phyloP scores from a whole-genome alignment of 2,329 filamentous ascomycete species.

The Cladophialophora chaetospira region DNA sequence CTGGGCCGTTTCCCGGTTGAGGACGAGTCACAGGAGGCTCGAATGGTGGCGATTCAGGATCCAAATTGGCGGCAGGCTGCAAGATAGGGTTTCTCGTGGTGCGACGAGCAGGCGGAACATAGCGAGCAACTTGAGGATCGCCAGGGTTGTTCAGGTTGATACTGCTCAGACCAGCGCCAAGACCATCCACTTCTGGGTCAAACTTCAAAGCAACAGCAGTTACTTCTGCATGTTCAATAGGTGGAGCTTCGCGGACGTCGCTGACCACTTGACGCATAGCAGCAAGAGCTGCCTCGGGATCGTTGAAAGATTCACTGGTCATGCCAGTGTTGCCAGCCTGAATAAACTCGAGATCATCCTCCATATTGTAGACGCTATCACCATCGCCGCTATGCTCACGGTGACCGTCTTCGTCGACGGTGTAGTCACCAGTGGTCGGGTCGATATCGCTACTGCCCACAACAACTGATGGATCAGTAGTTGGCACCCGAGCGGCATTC shows the following conservation, averaged over 20 bases:
- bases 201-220: neutral
- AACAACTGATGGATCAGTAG: neutral
- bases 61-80: neutral
- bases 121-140: neutral
- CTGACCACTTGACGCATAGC: constrained; percentile 1
- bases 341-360: neutral
- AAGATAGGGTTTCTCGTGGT: neutral
- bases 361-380: neutral
- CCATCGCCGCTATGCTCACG: neutral
- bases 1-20: neutral
- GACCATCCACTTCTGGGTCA: neutral
- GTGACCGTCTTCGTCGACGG: neutral
- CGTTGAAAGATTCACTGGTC: constrained; percentile 3
- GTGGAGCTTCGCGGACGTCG: neutral
- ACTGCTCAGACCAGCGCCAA: neutral
- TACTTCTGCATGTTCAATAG: neutral
- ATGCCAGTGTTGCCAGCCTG: neutral
- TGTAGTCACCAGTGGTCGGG: neutral
- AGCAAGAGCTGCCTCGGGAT: constrained; percentile 1
- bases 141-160: neutral
- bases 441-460: neutral
- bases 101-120: neutral
- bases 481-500: neutral
- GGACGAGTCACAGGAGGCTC: neutral
- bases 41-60: neutral